A percentile compares a stretch with the other conserved stretches of the same genome.
Conservation (phyloP, 1,284 basidiomycete species). For the Microbotryomycetes sp. region DNA sequence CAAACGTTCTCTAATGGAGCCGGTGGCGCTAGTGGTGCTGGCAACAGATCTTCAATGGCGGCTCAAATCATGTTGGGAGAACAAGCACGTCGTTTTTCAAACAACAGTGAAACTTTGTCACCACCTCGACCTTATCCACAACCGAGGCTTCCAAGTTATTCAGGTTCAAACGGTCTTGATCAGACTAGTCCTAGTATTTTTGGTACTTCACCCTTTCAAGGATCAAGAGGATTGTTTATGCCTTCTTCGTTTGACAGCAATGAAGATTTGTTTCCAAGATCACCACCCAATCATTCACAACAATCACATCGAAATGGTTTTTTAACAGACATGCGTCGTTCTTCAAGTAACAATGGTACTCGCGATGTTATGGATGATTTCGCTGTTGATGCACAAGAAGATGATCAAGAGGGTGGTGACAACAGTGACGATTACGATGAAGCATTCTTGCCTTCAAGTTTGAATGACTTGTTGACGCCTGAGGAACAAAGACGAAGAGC, state of each 20-base stretch:
- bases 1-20: slow-evolving; percentile 17
- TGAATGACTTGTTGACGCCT: slow-evolving; percentile 80
- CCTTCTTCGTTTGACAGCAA: slow-evolving; percentile 36
- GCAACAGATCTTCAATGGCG: slow-evolving; percentile 16
- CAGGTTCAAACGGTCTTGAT: background rate
- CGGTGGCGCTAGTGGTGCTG: background rate
- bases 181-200: slow-evolving; percentile 45
- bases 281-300: slow-evolving; percentile 25
- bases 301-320: background rate
- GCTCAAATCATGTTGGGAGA: slow-evolving; percentile 28
- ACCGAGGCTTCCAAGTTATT: slow-evolving; percentile 5
- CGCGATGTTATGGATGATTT: slow-evolving; percentile 21
- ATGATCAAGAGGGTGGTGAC: slow-evolving; percentile 63
- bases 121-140: slow-evolving; percentile 13
- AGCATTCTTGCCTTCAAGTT: slow-evolving; percentile 66
- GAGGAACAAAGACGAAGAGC: slow-evolving; percentile 70
- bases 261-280: slow-evolving; percentile 26
- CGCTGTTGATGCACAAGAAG: slow-evolving; percentile 47
- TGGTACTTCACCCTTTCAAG: slow-evolving; percentile 51
- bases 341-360: background rate
- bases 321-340: background rate
- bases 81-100: slow-evolving; percentile 29
- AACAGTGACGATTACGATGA: slow-evolving; percentile 41
- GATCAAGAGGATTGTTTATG: slow-evolving; percentile 54
- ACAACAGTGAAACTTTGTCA: slow-evolving; percentile 35